phyloP scores from a whole-genome alignment of 306 rosid species.

The Mimosa bimucronata region DNA sequence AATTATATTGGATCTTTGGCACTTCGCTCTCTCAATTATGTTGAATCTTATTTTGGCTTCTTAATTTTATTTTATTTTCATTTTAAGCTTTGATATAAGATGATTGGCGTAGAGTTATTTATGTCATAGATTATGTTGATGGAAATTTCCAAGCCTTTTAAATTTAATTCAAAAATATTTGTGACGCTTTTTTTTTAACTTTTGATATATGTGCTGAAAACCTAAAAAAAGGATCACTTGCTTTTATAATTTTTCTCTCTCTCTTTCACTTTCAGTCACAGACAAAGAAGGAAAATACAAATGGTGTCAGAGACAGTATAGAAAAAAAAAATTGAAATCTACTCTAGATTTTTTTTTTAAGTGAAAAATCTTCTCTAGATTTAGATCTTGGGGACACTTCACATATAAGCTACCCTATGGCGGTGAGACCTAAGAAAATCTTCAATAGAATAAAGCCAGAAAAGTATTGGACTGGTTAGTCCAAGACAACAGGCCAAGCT shows the following conservation, averaged over 20 bases:
- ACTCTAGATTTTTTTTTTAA: too few relatives aligned
- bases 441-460: conserved; percentile 13
- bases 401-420: conserved; percentile 36
- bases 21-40: background rate
- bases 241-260: conserved; percentile 29
- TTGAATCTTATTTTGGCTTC: conserved; percentile 31
- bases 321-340: conserved; percentile 30
- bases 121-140: background rate
- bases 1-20: conserved; percentile 27
- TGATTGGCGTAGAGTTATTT: background rate
- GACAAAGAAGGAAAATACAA: conserved; percentile 39
- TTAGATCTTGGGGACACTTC: conserved; percentile 38
- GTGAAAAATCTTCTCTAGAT: too few relatives aligned
- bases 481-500: conserved; percentile 18
- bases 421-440: conserved; percentile 25
- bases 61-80: background rate
- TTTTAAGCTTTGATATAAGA: background rate
- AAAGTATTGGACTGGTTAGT: conserved; percentile 34
- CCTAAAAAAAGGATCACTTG: conserved; percentile 36
- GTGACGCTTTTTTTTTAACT: conserved; percentile 9
- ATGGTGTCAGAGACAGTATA: conserved; percentile 17
- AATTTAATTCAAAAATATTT: background rate
- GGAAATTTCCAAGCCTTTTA: background rate
- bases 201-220: conserved; percentile 11
- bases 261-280: conserved; percentile 13